Conservation (phyloP, 495 filamentous ascomycete genomes). For the Talaromyces wortmannii region DNA sequence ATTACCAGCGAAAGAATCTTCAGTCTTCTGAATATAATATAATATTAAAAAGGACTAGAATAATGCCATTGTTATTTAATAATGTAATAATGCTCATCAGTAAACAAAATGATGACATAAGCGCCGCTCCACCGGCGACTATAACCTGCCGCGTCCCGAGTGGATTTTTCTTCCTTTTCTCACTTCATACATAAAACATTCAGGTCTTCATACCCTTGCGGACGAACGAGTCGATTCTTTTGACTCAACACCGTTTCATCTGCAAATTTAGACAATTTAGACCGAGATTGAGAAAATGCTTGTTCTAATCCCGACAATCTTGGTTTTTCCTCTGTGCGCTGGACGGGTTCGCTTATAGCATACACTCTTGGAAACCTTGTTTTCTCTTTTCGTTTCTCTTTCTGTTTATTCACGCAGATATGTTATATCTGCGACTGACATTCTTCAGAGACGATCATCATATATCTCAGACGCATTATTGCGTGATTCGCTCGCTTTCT, state of each 20-base stretch:
- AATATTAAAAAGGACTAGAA: no score
- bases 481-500: no score
- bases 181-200: conserved; percentile 15
- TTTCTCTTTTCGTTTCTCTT: background rate
- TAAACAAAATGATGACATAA: no score
- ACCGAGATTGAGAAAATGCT: conserved; percentile 39
- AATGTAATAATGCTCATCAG: no score
- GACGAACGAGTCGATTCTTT: conserved; percentile 15
- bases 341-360: conserved; percentile 45
- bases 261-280: conserved; percentile 36
- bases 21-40: no score
- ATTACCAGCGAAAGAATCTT: background rate
- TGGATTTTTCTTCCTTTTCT: conserved; percentile 14
- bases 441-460: no score
- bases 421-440: no score
- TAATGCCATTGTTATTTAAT: no score
- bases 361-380: conserved; percentile 14
- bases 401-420: background rate
- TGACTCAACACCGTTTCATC: conserved; percentile 14
- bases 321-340: conserved; percentile 17
- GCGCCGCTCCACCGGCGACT: background rate
- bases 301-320: conserved; percentile 43
- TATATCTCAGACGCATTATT: no score
- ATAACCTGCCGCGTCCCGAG: background rate
- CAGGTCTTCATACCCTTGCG: conserved; percentile 43